A percentile compares a stretch with the other conserved stretches of the same genome.
phyloP scores from a whole-genome alignment of 2,329 filamentous ascomycete genomes.

The Byssochlamys sp. region DNA sequence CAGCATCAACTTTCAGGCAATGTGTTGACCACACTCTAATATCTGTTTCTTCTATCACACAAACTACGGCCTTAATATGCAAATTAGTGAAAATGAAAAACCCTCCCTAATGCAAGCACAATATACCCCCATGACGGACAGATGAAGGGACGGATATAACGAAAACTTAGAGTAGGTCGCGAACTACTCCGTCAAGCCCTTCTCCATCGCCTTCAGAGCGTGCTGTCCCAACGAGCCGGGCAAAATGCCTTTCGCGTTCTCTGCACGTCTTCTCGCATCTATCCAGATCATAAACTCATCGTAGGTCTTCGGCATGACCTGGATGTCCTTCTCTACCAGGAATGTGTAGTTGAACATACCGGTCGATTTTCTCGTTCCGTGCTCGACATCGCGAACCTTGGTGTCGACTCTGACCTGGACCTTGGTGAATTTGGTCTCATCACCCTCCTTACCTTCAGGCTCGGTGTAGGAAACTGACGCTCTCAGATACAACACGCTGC shows the following conservation, averaged over 20 bases:
- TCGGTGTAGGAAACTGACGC: slow-evolving; percentile 65
- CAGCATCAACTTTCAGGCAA: not conserved
- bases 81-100: not conserved
- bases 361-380: slow-evolving; percentile 57
- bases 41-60: no score
- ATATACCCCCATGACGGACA: not conserved
- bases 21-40: no score
- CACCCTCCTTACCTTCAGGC: slow-evolving; percentile 40
- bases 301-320: slow-evolving; percentile 57
- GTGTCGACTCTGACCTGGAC: slow-evolving; percentile 63
- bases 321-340: slow-evolving; percentile 53
- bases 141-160: not conserved
- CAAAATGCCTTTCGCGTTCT: slow-evolving; percentile 41
- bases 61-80: no score
- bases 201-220: slow-evolving; percentile 23
- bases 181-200: slow-evolving; percentile 31
- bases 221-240: slow-evolving; percentile 23
- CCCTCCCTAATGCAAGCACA: not conserved
- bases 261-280: slow-evolving; percentile 49
- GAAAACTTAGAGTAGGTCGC: not conserved
- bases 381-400: slow-evolving; percentile 63
- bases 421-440: slow-evolving; percentile 45
- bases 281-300: slow-evolving; percentile 58
- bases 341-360: slow-evolving; percentile 72
- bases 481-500: slow-evolving; percentile 64